Conservation (phyloP, 768 basidiomycete species). For the Tulasnella sp. region DNA sequence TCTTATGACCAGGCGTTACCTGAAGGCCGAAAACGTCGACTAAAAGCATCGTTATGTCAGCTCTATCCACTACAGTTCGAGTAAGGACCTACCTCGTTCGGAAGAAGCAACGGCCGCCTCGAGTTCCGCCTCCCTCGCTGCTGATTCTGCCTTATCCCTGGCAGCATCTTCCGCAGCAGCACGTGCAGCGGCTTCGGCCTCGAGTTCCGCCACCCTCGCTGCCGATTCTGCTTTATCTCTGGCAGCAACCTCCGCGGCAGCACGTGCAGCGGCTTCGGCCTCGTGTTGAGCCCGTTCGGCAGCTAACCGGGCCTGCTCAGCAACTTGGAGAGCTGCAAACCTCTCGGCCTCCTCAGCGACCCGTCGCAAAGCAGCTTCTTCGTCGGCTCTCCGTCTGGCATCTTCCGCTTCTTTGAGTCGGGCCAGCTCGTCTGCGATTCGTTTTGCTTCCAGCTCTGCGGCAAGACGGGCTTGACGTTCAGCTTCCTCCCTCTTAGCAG, state of each 20-base stretch:
- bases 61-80: not conserved
- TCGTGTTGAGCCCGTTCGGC: not conserved
- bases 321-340: not conserved
- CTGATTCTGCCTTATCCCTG: too few relatives aligned
- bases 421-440: conserved; percentile 26
- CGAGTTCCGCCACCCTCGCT: conserved; percentile 18
- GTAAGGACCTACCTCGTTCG: not conserved
- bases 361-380: conserved; percentile 43
- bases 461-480: conserved; percentile 35
- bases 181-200: not conserved
- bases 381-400: conserved; percentile 42
- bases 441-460: conserved; percentile 43
- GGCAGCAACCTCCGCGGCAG: conserved; percentile 24
- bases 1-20: conserved; percentile 26
- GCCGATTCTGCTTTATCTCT: conserved; percentile 37
- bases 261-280: conserved; percentile 23
- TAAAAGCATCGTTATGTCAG: not conserved
- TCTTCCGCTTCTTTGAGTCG: conserved; percentile 23
- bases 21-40: conserved; percentile 28
- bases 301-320: not conserved
- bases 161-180: too few relatives aligned
- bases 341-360: conserved; percentile 31
- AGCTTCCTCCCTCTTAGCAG: conserved; percentile 43
- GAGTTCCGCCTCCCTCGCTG: conserved; percentile 23
- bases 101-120: not conserved